Conservation (phyloP, 1,284 basidiomycete genomes). For the Sanghuangporus weigelae region DNA sequence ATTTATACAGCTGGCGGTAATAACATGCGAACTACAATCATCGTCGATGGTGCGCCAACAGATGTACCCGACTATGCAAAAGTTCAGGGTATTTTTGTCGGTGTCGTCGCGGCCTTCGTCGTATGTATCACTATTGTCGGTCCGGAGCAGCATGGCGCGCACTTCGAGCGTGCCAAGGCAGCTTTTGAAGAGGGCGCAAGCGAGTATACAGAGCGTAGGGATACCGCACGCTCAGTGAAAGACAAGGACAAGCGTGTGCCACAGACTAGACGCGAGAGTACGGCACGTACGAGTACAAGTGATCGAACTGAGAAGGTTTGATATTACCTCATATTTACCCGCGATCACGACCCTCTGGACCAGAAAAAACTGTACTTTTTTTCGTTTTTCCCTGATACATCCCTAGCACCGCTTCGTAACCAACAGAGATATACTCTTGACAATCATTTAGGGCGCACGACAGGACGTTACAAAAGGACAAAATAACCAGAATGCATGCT, state of each 20-base stretch:
- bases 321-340: background rate
- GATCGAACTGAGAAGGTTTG: background rate
- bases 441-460: too few species aligned
- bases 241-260: background rate
- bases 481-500: too few species aligned
- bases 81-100: conserved; percentile 84
- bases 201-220: background rate
- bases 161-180: conserved; percentile 79
- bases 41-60: conserved; percentile 38
- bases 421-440: too few species aligned
- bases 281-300: too few species aligned
- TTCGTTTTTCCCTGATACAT: too few species aligned
- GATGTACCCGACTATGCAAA: conserved; percentile 77
- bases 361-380: too few species aligned
- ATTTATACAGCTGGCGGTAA: conserved; percentile 50
- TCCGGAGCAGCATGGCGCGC: conserved; percentile 74
- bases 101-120: conserved; percentile 61
- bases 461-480: too few species aligned
- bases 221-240: background rate
- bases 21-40: conserved; percentile 48
- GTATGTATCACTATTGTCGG: conserved; percentile 65
- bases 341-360: background rate
- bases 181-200: conserved; percentile 76
- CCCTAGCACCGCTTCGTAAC: too few species aligned
- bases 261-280: background rate